phyloP scores from a whole-genome alignment of 2,329 filamentous ascomycete genomes.

The Dothidotthia symphoricarpi region DNA sequence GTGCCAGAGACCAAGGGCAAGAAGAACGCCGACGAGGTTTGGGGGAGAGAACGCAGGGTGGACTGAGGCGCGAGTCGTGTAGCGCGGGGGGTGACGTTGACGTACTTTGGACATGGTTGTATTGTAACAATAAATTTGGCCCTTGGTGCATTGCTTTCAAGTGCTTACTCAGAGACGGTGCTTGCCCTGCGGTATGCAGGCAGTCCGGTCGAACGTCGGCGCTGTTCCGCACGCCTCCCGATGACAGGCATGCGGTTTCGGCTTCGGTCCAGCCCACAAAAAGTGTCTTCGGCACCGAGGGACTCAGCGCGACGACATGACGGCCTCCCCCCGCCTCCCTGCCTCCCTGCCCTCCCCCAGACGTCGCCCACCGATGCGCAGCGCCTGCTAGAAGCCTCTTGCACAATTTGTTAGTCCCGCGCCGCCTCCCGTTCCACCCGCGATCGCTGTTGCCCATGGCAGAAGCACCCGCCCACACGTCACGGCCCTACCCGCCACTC shows the following conservation, averaged over 20 bases:
- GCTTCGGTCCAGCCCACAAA: conserved; percentile 3
- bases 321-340: conserved; percentile 6
- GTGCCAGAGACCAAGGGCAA: conserved; percentile 91
- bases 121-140: too few relatives aligned
- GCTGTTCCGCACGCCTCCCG: conserved; percentile 25
- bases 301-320: conserved; percentile 3
- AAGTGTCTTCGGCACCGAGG: too few relatives aligned
- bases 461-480: conserved; percentile 56
- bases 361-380: conserved; percentile 3
- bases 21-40: conserved; percentile 83
- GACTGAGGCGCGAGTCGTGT: conserved; percentile 19
- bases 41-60: conserved; percentile 61
- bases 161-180: background rate
- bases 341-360: too few relatives aligned
- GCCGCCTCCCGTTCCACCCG: conserved; percentile 2
- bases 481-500: conserved; percentile 52
- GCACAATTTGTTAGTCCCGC: too few relatives aligned
- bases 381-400: too few relatives aligned
- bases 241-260: conserved; percentile 14
- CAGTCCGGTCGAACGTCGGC: conserved; percentile 15
- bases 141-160: conserved; percentile 2
- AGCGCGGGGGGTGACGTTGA: background rate
- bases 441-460: conserved; percentile 18
- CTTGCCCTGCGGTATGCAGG: too few relatives aligned
- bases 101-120: background rate